A percentile compares a stretch with the other conserved stretches of the same genome.
These are phyloP conservation scores for Alisma plantagoaquatica DNA, from an alignment of 106 monocot species.

Conservation along the genomic window DNA sequence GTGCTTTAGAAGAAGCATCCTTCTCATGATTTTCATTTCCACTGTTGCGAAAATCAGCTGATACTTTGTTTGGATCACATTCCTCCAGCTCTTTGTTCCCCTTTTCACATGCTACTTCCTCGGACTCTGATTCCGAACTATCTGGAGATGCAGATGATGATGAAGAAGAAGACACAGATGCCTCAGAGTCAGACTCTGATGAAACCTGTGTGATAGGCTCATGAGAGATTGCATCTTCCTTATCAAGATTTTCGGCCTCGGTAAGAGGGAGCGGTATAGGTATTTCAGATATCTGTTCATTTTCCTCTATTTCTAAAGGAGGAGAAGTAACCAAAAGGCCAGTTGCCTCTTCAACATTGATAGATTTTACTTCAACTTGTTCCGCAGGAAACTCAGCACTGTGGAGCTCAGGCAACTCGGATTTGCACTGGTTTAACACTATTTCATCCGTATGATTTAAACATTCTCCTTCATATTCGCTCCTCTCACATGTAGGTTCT, in stretches of 20 bases:
- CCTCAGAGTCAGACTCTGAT: constrained; percentile 64
- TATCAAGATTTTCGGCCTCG: constrained; percentile 4
- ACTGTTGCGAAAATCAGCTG: background rate
- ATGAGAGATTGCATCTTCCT: constrained; percentile 15
- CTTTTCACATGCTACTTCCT: constrained; percentile 71
- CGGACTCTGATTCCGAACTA: constrained; percentile 67
- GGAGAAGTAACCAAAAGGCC: constrained; percentile 19
- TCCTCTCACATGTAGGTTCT: no score
- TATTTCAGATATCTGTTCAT: constrained; percentile 14
- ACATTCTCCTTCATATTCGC: no score
- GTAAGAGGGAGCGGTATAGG: constrained; percentile 7
- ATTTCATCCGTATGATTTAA: no score
- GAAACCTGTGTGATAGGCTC: constrained; percentile 28
- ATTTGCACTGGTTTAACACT: no score
- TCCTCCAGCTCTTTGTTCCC: constrained; percentile 21
- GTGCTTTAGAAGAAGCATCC: background rate
- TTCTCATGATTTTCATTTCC: background rate
- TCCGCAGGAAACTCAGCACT: constrained; percentile 68
- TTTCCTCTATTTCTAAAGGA: no score
- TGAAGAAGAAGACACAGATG: constrained; percentile 81
- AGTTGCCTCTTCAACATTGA: constrained; percentile 25
- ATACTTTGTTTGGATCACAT: constrained; percentile 12
- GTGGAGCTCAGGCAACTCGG: no score
- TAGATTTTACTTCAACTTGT: constrained; percentile 73
- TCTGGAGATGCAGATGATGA: constrained; percentile 87